phyloP scores from a whole-genome alignment of 768 basidiomycete genomes.

The Jaapia argillacea region DNA sequence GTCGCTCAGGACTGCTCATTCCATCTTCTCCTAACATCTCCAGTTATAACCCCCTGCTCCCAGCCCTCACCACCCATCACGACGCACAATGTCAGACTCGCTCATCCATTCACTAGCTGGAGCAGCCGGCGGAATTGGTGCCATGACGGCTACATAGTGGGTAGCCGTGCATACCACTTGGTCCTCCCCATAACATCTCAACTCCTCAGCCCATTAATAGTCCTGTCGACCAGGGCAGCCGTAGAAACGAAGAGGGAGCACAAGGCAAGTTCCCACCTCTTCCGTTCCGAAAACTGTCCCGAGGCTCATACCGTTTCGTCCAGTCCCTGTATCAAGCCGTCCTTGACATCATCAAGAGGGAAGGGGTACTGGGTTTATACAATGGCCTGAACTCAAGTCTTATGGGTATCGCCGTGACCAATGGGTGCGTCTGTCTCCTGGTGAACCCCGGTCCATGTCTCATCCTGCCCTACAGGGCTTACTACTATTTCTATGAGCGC shows the following conservation, averaged over 20 bases:
- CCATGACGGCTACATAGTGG: constrained; percentile 88
- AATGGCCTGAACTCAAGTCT: constrained; percentile 79
- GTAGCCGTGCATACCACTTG: constrained; percentile 15
- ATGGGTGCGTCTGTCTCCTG: constrained; percentile 44
- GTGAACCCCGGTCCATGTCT: background rate
- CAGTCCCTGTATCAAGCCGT: constrained; percentile 61
- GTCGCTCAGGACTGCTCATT: too few relatives aligned
- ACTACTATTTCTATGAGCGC: constrained; percentile 88
- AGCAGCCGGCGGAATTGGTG: constrained; percentile 79
- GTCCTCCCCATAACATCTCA: constrained; percentile 5
- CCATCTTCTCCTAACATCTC: too few relatives aligned
- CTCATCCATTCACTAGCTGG: constrained; percentile 83
- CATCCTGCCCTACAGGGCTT: constrained; percentile 43
- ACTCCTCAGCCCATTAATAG: constrained; percentile 68
- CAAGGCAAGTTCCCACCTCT: constrained; percentile 37
- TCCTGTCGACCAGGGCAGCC: constrained; percentile 87
- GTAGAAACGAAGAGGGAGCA: constrained; percentile 75
- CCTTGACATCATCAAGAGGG: constrained; percentile 69
- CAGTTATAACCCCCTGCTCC: too few relatives aligned
- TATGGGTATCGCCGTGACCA: constrained; percentile 87
- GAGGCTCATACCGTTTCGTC: constrained; percentile 2
- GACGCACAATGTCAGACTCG: constrained; percentile 54
- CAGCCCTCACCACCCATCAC: too few relatives aligned
- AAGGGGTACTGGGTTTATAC: constrained; percentile 81
- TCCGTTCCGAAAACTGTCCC: constrained; percentile 4